phyloP scores from a whole-genome alignment of 768 basidiomycete genomes.

The Mycena crocata region DNA sequence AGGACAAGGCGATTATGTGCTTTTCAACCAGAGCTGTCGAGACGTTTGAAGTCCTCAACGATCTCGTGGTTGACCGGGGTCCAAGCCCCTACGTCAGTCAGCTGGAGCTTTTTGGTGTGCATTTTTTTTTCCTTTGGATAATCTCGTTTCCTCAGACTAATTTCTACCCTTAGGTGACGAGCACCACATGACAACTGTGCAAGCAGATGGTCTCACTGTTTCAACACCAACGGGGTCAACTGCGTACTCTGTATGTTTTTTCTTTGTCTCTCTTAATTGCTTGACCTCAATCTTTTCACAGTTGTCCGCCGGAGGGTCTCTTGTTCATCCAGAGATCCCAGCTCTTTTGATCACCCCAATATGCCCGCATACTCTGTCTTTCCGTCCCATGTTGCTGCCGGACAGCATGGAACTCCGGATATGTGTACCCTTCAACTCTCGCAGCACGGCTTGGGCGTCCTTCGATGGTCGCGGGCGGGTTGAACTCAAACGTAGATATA shows the following conservation, averaged over 20 bases:
- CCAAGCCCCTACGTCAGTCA: conserved; percentile 98
- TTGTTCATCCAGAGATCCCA: conserved; percentile 98
- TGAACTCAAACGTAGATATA: conserved; percentile 88
- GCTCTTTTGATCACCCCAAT: conserved; percentile 97
- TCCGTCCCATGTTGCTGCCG: conserved; percentile 97
- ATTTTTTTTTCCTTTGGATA: conserved; percentile 3
- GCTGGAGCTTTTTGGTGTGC: conserved; percentile 94
- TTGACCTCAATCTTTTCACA: conserved; percentile 37
- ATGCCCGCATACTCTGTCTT: conserved; percentile 97
- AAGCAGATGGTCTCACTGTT: conserved; percentile 95
- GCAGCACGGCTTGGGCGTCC: conserved; percentile 98
- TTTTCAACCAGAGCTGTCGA: conserved; percentile 95
- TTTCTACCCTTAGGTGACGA: conserved; percentile 80
- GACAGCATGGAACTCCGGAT: conserved; percentile 99
- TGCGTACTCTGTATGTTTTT: conserved; percentile 87
- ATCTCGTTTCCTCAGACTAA: conserved; percentile 24
- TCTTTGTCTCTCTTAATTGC: conserved; percentile 13
- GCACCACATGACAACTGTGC: conserved; percentile 99
- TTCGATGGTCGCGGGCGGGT: conserved; percentile 98
- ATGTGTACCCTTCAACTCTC: conserved; percentile 98
- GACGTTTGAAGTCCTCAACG: conserved; percentile 96
- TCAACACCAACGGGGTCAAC: conserved; percentile 99
- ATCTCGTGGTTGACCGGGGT: conserved; percentile 97
- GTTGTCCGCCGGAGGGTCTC: conserved; percentile 96
- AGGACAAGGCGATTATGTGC: conserved; percentile 98